phyloP scores from a whole-genome alignment of 306 rosid genomes.

The Clitoria ternatea region DNA sequence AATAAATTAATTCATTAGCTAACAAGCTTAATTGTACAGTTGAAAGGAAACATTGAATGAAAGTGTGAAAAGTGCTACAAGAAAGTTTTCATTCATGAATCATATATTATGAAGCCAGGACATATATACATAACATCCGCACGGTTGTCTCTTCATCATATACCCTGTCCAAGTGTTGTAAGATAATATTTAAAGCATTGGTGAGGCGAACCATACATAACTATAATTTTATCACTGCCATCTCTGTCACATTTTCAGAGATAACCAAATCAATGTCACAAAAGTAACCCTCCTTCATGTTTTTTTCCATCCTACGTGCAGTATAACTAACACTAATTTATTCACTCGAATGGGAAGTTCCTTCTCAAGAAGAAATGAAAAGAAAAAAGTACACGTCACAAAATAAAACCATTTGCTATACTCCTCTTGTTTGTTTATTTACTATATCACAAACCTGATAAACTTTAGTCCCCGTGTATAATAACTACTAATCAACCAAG shows the following conservation, averaged over 20 bases:
- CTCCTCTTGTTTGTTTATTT: conserved; percentile 6
- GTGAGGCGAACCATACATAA: conserved; percentile 1
- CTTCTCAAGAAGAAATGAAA: background rate
- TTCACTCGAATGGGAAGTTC: conserved; percentile 18
- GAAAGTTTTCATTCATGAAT: background rate
- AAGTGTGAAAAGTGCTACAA: background rate
- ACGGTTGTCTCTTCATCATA: background rate
- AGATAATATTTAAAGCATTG: background rate
- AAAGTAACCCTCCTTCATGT: conserved; percentile 4
- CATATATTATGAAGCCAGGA: background rate
- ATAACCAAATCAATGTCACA: conserved; percentile 6
- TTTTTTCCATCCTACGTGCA: conserved; percentile 14
- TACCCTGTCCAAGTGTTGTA: background rate
- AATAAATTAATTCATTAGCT: background rate
- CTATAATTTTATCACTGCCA: conserved; percentile 14
- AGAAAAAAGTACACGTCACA: conserved; percentile 2
- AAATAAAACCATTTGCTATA: background rate
- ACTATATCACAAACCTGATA: conserved; percentile 21
- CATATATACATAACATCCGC: background rate
- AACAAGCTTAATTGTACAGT: background rate
- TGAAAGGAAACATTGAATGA: background rate
- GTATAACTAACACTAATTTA: conserved; percentile 4
- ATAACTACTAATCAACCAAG: conserved; percentile 39
- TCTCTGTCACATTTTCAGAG: conserved; percentile 20
- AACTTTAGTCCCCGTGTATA: conserved; percentile 31